phyloP scores from a whole-genome alignment of 2,329 filamentous ascomycete genomes.

The Dryadomyces quercivorus region DNA sequence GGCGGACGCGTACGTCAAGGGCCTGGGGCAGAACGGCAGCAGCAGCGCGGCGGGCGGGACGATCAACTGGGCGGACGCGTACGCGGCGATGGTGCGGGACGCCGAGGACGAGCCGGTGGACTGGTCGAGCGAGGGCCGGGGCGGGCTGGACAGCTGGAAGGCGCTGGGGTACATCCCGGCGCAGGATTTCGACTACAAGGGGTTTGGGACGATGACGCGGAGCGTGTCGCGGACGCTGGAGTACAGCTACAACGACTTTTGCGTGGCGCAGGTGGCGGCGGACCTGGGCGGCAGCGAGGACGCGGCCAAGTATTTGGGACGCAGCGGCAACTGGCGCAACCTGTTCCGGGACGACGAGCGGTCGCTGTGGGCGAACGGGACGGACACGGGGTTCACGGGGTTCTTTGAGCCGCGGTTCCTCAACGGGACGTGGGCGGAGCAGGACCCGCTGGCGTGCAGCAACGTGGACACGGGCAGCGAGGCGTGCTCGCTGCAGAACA shows the following conservation, averaged over 20 bases:
- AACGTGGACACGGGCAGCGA: slow-evolving; percentile 36
- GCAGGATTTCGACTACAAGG: slow-evolving; percentile 53
- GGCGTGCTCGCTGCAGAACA: slow-evolving; percentile 47
- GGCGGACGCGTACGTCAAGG: slow-evolving; percentile 56
- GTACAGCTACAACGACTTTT: slow-evolving; percentile 69
- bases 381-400: slow-evolving; percentile 52
- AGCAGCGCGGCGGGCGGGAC: slow-evolving; percentile 21
- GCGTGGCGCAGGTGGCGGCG: slow-evolving; percentile 50
- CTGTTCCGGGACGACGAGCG: slow-evolving; percentile 48
- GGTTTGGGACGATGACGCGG: slow-evolving; percentile 57
- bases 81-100: slow-evolving; percentile 47
- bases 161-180: slow-evolving; percentile 57
- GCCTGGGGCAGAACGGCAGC: slow-evolving; percentile 26
- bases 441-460: slow-evolving; percentile 55
- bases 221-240: slow-evolving; percentile 63
- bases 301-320: slow-evolving; percentile 43
- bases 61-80: slow-evolving; percentile 56
- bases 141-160: slow-evolving; percentile 63
- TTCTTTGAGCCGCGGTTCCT: slow-evolving; percentile 59
- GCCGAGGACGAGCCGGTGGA: slow-evolving; percentile 58
- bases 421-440: slow-evolving; percentile 56
- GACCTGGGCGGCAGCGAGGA: slow-evolving; percentile 23
- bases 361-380: slow-evolving; percentile 38
- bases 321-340: slow-evolving; percentile 55
- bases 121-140: slow-evolving; percentile 59